Conservation (phyloP, 1,284 basidiomycete genomes). For the Trametes hirsuta region DNA sequence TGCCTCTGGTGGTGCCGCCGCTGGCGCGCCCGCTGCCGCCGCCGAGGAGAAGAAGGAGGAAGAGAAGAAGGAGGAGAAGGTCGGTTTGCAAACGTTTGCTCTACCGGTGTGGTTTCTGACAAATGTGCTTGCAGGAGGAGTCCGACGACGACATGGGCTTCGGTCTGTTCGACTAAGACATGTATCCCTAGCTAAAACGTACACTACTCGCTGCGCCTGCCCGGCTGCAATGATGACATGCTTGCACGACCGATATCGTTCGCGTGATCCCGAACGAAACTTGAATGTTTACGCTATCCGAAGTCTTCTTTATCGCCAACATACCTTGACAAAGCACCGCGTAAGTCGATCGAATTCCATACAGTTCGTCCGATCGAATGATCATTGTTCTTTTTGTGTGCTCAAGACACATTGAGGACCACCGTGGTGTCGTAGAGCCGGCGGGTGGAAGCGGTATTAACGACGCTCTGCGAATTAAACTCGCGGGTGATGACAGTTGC, state of each 20-base stretch:
- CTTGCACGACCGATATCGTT: constrained; percentile 12
- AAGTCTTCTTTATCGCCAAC: too few species aligned
- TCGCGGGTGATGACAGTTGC: too few species aligned
- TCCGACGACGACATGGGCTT: constrained; percentile 94
- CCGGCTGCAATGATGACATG: constrained; percentile 25
- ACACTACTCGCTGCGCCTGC: constrained; percentile 21
- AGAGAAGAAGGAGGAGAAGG: constrained; percentile 83
- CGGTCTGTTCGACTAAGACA: constrained; percentile 87
- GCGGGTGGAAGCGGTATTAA: too few species aligned
- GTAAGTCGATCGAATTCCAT: too few species aligned
- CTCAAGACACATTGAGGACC: too few species aligned
- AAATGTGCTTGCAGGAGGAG: constrained; percentile 62
- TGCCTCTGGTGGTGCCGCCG: constrained; percentile 60
- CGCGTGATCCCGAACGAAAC: neutral
- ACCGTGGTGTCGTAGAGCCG: too few species aligned
- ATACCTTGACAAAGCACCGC: too few species aligned
- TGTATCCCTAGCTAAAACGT: constrained; percentile 24
- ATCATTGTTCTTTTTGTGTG: too few species aligned
- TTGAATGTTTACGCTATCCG: neutral
- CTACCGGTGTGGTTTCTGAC: constrained; percentile 14
- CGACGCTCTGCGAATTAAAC: too few species aligned
- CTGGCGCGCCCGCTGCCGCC: constrained; percentile 62
- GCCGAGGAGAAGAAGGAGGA: constrained; percentile 70
- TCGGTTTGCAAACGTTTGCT: constrained; percentile 34
- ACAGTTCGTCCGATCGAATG: too few species aligned